Evolutionary conservation across 345 rosid species (phyloP).

Genomic region (Citrus hindsii): DNA sequence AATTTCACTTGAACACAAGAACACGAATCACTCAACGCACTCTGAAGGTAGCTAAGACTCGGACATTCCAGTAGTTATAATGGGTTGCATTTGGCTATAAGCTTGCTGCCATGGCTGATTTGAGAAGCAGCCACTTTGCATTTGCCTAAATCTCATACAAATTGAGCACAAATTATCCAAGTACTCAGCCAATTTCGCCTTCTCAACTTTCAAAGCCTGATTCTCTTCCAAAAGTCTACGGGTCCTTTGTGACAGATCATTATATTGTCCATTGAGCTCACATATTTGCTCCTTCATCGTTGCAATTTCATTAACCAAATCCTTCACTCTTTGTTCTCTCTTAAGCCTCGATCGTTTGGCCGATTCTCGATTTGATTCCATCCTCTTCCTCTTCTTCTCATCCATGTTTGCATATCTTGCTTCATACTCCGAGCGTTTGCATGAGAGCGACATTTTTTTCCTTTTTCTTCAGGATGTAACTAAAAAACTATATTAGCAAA

Average conservation of each 20-base stretch:
- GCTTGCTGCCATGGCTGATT: constrained; percentile 31
- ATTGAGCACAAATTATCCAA: constrained; percentile 27
- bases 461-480: neutral
- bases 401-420: constrained; percentile 16
- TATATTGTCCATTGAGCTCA: constrained; percentile 23
- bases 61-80: constrained; percentile 21
- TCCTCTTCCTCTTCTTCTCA: constrained; percentile 66
- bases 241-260: constrained; percentile 15
- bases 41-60: constrained; percentile 2
- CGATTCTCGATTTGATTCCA: constrained; percentile 70
- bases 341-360: constrained; percentile 71
- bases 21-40: too few species aligned
- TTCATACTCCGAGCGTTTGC: constrained; percentile 38
- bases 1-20: neutral
- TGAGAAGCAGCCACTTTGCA: neutral
- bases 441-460: constrained; percentile 28
- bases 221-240: constrained; percentile 39
- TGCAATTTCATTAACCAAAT: constrained; percentile 49
- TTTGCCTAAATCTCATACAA: constrained; percentile 14
- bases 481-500: neutral
- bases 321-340: constrained; percentile 52
- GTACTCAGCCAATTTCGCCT: constrained; percentile 29
- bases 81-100: constrained; percentile 21
- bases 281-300: constrained; percentile 36
- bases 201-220: constrained; percentile 31